These are phyloP conservation scores for Ganoderma boninense DNA, from an alignment of 1,284 basidiomycete species.

Conservation along the genomic window DNA sequence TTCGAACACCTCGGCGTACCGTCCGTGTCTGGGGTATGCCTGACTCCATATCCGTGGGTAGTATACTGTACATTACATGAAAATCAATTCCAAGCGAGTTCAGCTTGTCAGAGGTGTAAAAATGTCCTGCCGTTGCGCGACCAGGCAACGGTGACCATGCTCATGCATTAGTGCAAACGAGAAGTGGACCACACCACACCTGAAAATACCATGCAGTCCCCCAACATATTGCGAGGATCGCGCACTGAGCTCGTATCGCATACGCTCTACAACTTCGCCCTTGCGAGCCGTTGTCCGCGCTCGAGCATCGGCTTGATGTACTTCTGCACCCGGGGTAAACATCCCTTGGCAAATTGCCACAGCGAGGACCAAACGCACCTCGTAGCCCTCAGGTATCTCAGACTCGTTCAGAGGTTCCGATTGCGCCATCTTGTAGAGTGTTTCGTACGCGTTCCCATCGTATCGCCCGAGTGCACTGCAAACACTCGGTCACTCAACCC, in stretches of 20 bases:
- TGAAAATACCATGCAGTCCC: too few relatives aligned
- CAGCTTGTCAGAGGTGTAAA: too few relatives aligned
- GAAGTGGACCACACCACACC: too few relatives aligned
- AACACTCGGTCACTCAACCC: too few relatives aligned
- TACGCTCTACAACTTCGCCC: constrained; percentile 37
- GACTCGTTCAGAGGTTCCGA: constrained; percentile 69
- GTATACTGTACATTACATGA: constrained; percentile 13
- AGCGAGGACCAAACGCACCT: too few relatives aligned
- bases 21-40: not conserved
- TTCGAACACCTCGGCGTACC: not conserved
- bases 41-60: constrained; percentile 2
- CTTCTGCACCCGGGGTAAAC: constrained; percentile 6
- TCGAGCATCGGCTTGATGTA: constrained; percentile 49
- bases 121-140: too few relatives aligned
- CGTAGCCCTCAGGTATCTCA: constrained; percentile 61
- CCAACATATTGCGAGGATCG: too few relatives aligned
- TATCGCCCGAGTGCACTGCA: constrained; percentile 71
- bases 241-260: not conserved
- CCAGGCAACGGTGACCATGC: too few relatives aligned
- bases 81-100: not conserved
- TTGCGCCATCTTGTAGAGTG: constrained; percentile 71
- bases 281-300: constrained; percentile 50
- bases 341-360: not conserved
- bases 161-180: too few relatives aligned
- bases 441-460: constrained; percentile 75